A percentile compares a stretch with the other conserved stretches of the same genome.
phyloP scores from a whole-genome alignment of 2,329 filamentous ascomycete genomes.

The Exserohilum turcica region DNA sequence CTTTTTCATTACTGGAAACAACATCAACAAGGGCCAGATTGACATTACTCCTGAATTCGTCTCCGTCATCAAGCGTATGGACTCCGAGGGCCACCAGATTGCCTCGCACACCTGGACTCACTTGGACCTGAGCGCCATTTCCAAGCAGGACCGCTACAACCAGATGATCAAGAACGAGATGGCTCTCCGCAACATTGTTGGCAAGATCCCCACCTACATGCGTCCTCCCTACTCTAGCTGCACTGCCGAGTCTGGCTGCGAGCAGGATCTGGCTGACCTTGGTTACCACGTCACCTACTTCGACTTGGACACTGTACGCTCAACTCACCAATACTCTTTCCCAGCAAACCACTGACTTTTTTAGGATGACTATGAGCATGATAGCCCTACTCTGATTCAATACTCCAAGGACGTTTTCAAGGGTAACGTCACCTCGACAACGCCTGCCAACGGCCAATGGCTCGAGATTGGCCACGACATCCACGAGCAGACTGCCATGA shows the following conservation, averaged over 20 bases:
- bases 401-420: slow-evolving; percentile 61
- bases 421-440: slow-evolving; percentile 49
- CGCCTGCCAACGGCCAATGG: slow-evolving; percentile 20
- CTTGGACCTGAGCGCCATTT: slow-evolving; percentile 54
- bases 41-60: slow-evolving; percentile 56
- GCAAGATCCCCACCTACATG: slow-evolving; percentile 62
- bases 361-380: slow-evolving; percentile 63
- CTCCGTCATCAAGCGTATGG: slow-evolving; percentile 61
- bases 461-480: slow-evolving; percentile 61
- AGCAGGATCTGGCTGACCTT: slow-evolving; percentile 50
- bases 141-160: slow-evolving; percentile 51
- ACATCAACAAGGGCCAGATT: slow-evolving; percentile 62
- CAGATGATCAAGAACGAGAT: slow-evolving; percentile 61
- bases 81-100: slow-evolving; percentile 63
- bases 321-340: not conserved
- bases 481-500: slow-evolving; percentile 52
- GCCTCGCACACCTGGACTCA: slow-evolving; percentile 64
- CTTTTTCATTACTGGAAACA: slow-evolving; percentile 68
- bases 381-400: slow-evolving; percentile 54
- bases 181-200: slow-evolving; percentile 61
- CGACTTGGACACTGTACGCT: slow-evolving; percentile 59
- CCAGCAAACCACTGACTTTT: not conserved
- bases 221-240: slow-evolving; percentile 57
- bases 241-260: slow-evolving; percentile 44
- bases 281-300: slow-evolving; percentile 67